Evolutionary conservation across 768 basidiomycete genomes (phyloP).

Genomic region (Jaapia argillacea): DNA sequence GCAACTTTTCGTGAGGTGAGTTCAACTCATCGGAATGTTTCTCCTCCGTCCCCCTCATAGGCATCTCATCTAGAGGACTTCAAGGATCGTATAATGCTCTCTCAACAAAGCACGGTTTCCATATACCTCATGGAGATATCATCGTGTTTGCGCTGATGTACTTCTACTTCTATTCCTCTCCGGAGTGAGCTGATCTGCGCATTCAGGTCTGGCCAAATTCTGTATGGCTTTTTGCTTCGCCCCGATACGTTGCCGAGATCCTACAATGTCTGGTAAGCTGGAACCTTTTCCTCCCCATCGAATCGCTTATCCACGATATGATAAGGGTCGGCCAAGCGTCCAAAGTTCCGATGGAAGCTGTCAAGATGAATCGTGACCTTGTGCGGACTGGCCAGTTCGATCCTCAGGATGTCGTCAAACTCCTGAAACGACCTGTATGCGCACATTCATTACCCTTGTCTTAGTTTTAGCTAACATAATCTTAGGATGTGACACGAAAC

Average conservation of each 20-base stretch:
- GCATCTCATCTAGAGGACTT: constrained; percentile 46
- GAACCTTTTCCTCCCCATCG: not conserved
- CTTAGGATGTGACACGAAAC: constrained; percentile 40
- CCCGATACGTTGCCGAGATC: constrained; percentile 80
- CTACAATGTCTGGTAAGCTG: constrained; percentile 62
- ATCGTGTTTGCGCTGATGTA: constrained; percentile 73
- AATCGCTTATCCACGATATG: not conserved
- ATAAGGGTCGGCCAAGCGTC: constrained; percentile 64
- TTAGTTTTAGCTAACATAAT: not conserved
- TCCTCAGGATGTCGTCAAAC: constrained; percentile 41
- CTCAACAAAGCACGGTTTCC: constrained; percentile 53
- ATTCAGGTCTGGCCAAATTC: constrained; percentile 71
- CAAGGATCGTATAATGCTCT: constrained; percentile 85
- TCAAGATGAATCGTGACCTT: constrained; percentile 52
- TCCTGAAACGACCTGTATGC: constrained; percentile 40
- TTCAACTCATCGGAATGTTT: constrained; percentile 3
- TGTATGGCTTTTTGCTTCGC: constrained; percentile 67
- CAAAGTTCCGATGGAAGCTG: constrained; percentile 45
- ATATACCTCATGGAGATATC: constrained; percentile 75
- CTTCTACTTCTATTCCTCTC: constrained; percentile 10
- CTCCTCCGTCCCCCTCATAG: not conserved
- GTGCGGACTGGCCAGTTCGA: constrained; percentile 50
- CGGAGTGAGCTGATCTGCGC: not conserved
- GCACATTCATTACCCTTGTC: not conserved
- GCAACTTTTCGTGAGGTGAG: constrained; percentile 82